These are phyloP conservation scores for Pythium myriotylum DNA, from an alignment of 352 stramenopile genomes.

Conservation along the genomic window DNA sequence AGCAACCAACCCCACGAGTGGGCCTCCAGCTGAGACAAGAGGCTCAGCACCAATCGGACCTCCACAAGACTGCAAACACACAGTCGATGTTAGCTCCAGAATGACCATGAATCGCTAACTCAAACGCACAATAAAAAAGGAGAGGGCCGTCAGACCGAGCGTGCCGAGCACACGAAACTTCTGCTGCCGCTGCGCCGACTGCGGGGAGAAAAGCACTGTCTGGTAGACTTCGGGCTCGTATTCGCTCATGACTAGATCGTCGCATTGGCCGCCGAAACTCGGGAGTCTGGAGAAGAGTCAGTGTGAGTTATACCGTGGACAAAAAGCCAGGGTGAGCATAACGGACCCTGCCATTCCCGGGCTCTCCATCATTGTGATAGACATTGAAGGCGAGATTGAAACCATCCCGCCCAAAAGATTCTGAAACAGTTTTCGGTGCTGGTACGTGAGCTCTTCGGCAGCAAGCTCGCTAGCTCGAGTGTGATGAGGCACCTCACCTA, in stretches of 20 bases:
- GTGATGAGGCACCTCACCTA: too few relatives aligned
- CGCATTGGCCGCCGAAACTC: conserved; percentile 1
- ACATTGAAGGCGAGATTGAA: conserved; percentile 1
- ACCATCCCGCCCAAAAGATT: conserved; percentile 5
- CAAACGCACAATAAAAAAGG: conserved; percentile 29
- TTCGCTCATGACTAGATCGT: conserved; percentile 20
- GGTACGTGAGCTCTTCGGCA: neutral
- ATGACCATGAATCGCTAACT: neutral
- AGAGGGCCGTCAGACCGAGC: conserved; percentile 29
- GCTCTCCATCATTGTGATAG: conserved; percentile 9
- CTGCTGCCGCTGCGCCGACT: conserved; percentile 7
- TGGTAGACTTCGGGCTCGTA: conserved; percentile 18
- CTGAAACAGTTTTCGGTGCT: neutral
- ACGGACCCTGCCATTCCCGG: neutral
- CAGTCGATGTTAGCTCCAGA: neutral
- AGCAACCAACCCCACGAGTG: conserved; percentile 60
- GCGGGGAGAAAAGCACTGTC: conserved; percentile 13
- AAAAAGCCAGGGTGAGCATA: neutral
- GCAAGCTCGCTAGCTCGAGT: neutral
- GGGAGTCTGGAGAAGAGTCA: neutral
- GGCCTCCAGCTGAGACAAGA: conserved; percentile 31
- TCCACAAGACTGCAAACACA: conserved; percentile 24
- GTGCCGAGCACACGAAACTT: conserved; percentile 30
- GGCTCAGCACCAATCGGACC: conserved; percentile 32
- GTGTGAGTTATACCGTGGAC: neutral